Evolutionary conservation across 2,329 filamentous ascomycete species (phyloP).

Genomic region (Paraphaeosphaeria sporulosa): DNA sequence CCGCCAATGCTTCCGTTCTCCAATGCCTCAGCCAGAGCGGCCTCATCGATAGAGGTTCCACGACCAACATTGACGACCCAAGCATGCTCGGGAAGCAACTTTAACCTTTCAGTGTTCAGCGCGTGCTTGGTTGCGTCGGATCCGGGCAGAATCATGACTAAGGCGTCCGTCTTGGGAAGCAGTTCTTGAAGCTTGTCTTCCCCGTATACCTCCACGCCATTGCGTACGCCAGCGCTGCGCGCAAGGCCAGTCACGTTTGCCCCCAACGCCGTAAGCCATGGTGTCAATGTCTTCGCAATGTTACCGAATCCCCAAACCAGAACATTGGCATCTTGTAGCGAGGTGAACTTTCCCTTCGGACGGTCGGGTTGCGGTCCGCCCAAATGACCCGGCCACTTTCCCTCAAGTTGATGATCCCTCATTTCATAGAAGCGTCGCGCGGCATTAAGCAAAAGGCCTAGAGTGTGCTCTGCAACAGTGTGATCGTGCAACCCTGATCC

Average conservation of each 20-base stretch:
- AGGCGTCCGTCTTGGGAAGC: slow-evolving; percentile 65
- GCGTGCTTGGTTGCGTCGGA: slow-evolving; percentile 70
- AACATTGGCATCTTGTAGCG: slow-evolving; percentile 65
- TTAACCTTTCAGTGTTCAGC: slow-evolving; percentile 64
- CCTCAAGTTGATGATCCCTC: slow-evolving; percentile 66
- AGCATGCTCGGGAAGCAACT: slow-evolving; percentile 67
- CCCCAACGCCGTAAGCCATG: slow-evolving; percentile 63
- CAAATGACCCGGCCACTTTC: slow-evolving; percentile 67
- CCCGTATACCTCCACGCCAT: slow-evolving; percentile 64
- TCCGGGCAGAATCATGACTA: slow-evolving; percentile 62
- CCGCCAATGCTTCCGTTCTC: slow-evolving; percentile 74
- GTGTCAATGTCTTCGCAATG: slow-evolving; percentile 68
- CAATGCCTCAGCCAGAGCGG: slow-evolving; percentile 70
- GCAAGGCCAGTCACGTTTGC: slow-evolving; percentile 68
- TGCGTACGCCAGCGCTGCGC: slow-evolving; percentile 62
- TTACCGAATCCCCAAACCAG: slow-evolving; percentile 72
- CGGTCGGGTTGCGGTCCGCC: slow-evolving; percentile 68
- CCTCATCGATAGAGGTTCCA: slow-evolving; percentile 78
- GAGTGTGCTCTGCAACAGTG: slow-evolving; percentile 70
- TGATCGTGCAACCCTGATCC: slow-evolving; percentile 70
- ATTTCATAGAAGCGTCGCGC: slow-evolving; percentile 68
- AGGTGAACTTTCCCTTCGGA: slow-evolving; percentile 64
- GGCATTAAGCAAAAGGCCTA: slow-evolving; percentile 64
- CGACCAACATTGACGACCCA: slow-evolving; percentile 79
- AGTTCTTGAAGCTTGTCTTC: slow-evolving; percentile 63